phyloP scores from a whole-genome alignment of 2,329 filamentous ascomycete species.

The Tolypocladium sp. region DNA sequence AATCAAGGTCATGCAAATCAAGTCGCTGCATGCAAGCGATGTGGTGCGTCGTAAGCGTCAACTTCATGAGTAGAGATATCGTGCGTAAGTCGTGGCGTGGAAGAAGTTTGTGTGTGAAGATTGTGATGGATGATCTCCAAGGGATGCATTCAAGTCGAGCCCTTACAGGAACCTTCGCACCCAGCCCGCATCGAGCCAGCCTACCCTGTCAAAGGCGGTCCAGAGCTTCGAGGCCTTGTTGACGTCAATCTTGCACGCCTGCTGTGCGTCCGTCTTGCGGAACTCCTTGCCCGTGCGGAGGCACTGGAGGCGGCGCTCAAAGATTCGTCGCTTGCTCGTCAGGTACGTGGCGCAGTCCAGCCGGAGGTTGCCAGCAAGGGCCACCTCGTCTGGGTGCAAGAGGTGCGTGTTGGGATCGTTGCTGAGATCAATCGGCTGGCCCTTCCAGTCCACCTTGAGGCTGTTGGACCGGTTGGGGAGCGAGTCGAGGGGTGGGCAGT shows the following conservation, averaged over 20 bases:
- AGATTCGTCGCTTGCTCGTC: constrained; percentile 88
- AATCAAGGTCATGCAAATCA: not conserved
- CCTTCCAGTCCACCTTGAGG: constrained; percentile 84
- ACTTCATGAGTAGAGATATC: not conserved
- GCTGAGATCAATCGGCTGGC: constrained; percentile 65
- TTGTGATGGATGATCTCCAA: not conserved
- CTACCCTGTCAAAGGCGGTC: constrained; percentile 79
- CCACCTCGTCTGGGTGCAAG: constrained; percentile 70
- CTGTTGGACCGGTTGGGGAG: constrained; percentile 59
- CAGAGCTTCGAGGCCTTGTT: constrained; percentile 94
- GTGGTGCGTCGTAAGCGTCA: not conserved
- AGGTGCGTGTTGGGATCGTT: constrained; percentile 60
- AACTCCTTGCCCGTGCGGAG: constrained; percentile 70
- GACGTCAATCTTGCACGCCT: constrained; percentile 96
- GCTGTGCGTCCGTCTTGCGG: constrained; percentile 89
- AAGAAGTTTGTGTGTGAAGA: not conserved
- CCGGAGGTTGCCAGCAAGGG: constrained; percentile 67
- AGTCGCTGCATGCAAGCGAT: not conserved
- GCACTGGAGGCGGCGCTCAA: constrained; percentile 62
- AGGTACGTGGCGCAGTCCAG: constrained; percentile 84
- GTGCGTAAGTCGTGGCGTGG: not conserved
- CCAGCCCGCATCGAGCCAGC: constrained; percentile 60
- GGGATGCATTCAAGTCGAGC: not conserved
- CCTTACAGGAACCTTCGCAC: constrained; percentile 25
- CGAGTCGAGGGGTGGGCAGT: constrained; percentile 58